phyloP scores from a whole-genome alignment of 805 yeast species.

The Candida pseudoglaebosa region DNA sequence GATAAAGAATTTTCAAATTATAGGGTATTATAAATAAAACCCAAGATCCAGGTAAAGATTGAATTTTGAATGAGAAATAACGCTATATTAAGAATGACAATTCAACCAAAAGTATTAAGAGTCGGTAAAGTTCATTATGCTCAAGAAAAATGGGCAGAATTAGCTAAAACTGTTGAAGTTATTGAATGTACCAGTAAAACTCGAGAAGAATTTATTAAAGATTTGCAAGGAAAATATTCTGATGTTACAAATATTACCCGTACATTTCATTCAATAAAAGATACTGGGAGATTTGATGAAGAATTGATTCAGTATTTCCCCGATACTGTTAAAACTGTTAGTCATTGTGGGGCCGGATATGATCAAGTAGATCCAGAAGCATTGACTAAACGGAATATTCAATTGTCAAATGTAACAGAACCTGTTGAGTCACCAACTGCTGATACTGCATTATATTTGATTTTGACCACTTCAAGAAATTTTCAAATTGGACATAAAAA shows the following conservation, averaged over 20 bases:
- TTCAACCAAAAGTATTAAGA: conserved; percentile 58
- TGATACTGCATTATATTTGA: conserved; percentile 59
- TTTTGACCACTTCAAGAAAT: conserved; percentile 63
- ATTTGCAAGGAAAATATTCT: conserved; percentile 41
- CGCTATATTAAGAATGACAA: conserved; percentile 1
- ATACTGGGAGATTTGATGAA: conserved; percentile 63
- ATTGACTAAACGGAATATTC: conserved; percentile 50
- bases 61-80: neutral
- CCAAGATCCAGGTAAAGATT: neutral
- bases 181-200: conserved; percentile 30
- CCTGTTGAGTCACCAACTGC: conserved; percentile 73
- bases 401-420: conserved; percentile 63
- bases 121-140: conserved; percentile 62
- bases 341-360: conserved; percentile 73
- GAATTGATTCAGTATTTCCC: conserved; percentile 59
- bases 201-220: conserved; percentile 39
- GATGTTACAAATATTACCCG: conserved; percentile 44
- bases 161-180: conserved; percentile 41
- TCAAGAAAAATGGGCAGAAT: conserved; percentile 60
- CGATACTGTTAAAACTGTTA: conserved; percentile 44
- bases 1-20: neutral
- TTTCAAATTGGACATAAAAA: conserved; percentile 57
- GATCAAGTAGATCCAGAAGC: conserved; percentile 64
- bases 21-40: neutral
- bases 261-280: conserved; percentile 47